Evolutionary conservation across 2,329 filamentous ascomycete species (phyloP).

Genomic region (Fusarium cyanostomum): DNA sequence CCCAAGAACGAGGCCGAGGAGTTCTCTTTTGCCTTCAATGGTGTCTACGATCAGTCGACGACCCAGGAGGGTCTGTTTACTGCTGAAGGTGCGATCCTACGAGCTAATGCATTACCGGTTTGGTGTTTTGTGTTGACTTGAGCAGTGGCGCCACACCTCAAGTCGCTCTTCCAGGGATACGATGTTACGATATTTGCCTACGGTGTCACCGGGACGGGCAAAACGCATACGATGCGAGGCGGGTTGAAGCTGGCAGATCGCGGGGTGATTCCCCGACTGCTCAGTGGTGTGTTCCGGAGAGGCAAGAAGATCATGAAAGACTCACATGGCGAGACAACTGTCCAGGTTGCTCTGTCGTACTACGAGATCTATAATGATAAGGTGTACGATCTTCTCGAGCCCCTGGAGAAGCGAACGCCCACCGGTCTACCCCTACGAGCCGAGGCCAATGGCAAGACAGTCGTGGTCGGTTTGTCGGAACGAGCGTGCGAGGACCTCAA

Average conservation of each 20-base stretch:
- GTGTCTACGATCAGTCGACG: constrained; percentile 83
- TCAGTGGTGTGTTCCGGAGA: constrained; percentile 86
- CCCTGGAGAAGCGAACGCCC: constrained; percentile 84
- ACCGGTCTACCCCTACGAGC: constrained; percentile 83
- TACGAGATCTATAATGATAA: constrained; percentile 99
- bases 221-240: constrained; percentile 96
- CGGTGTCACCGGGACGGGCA: constrained; percentile 91
- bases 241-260: constrained; percentile 86
- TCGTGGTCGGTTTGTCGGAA: constrained; percentile 87
- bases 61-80: constrained; percentile 91
- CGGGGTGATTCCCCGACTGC: constrained; percentile 85
- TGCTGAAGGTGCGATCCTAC: constrained; percentile 73
- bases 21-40: constrained; percentile 94
- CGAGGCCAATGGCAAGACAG: constrained; percentile 86
- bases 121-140: constrained; percentile 39
- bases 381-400: constrained; percentile 89
- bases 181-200: constrained; percentile 93
- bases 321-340: constrained; percentile 72
- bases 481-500: constrained; percentile 83
- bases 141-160: constrained; percentile 86
- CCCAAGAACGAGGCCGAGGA: constrained; percentile 92
- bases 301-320: constrained; percentile 89
- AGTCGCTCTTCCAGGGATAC: constrained; percentile 89
- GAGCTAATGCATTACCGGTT: constrained; percentile 5
- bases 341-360: constrained; percentile 83